Evolutionary conservation across 306 rosid genomes (phyloP), one percentile per base, ranked within the genome.

Genomic region (Albizia julibrissin): DNA sequence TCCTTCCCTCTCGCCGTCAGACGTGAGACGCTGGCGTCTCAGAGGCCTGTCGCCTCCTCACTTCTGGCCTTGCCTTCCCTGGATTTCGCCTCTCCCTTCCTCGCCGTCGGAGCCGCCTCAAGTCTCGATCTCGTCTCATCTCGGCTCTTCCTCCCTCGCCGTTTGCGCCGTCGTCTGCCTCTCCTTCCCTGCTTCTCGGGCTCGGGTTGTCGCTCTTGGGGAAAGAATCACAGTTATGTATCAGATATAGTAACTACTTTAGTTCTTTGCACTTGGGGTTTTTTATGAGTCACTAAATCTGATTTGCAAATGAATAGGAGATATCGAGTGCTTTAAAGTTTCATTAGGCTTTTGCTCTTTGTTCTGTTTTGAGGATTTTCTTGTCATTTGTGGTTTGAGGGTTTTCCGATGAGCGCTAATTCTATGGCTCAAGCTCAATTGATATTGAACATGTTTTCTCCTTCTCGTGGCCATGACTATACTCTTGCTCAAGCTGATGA

Each of bases 361-460:
- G 43, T 31, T 31, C 43, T 7, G 43, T 65, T 65, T 65, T 65
- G 43, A 31, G 70, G 11, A 46, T 31, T 31, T 31, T 65, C 42
- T 16, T 29, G 69, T 65, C 70, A 16, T 31, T 31, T 31, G 22
- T 71, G 87, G 33, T 87, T 93, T 72, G 69, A 83, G 61, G 93
- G 86, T 22, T 84, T 93, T 37, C 93, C 93, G 27, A 88, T 91
- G 95, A 93, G 98, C 75, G 89, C 79, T 1, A 91, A 88, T 79
- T 88, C 97, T 8, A 89, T 89, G 95, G 97, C 93, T 68, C 97
- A 95, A 76, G 95, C 98, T 6, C 97, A 90, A 61, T 81, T 95
- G 90, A 93, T 91, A 69, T 37, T 95, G 81, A 95, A 90, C 82
- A 93, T 88, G 95, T 92, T 85, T 42, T 86, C 91, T 52, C 81